Conservation (phyloP, 306 rosid species). For the Trifolium subterraneum region DNA sequence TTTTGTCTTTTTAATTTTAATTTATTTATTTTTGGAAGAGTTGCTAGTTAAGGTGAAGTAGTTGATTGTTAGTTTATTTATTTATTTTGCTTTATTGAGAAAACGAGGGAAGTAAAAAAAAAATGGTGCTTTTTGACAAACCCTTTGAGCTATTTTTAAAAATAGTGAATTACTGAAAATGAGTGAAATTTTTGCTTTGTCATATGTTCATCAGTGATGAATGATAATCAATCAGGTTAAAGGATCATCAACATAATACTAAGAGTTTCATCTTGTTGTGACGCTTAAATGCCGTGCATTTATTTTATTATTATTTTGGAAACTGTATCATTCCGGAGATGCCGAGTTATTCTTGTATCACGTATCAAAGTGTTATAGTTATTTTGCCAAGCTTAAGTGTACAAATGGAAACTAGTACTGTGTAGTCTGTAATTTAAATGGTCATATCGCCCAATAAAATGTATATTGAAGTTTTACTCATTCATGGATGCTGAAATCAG, state of each 20-base stretch:
- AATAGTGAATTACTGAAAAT: slow-evolving; percentile 13
- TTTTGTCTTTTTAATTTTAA: not conserved
- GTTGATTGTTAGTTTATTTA: not conserved
- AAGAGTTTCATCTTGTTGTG: slow-evolving; percentile 10
- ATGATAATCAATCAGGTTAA: not conserved
- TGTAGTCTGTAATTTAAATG: not conserved
- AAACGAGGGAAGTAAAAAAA: slow-evolving; percentile 9
- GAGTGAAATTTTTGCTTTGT: not conserved
- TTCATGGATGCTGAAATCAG: too few relatives aligned
- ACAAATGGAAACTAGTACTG: not conserved
- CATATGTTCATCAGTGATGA: not conserved
- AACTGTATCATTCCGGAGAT: not conserved
- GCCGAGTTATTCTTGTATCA: slow-evolving; percentile 2
- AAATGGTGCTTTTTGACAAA: not conserved
- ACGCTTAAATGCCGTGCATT: not conserved
- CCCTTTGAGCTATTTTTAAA: not conserved
- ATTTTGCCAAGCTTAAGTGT: not conserved
- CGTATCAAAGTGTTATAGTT: slow-evolving; percentile 11
- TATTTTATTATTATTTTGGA: not conserved
- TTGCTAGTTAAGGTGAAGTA: slow-evolving; percentile 8
- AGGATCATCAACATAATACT: slow-evolving; percentile 9
- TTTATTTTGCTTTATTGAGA: not conserved
- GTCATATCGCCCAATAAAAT: too few relatives aligned
- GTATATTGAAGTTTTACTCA: too few relatives aligned
- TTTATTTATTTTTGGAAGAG: not conserved